Conservation (phyloP, 805 yeast genomes). For the Tetrapisispora pingtungensis region DNA sequence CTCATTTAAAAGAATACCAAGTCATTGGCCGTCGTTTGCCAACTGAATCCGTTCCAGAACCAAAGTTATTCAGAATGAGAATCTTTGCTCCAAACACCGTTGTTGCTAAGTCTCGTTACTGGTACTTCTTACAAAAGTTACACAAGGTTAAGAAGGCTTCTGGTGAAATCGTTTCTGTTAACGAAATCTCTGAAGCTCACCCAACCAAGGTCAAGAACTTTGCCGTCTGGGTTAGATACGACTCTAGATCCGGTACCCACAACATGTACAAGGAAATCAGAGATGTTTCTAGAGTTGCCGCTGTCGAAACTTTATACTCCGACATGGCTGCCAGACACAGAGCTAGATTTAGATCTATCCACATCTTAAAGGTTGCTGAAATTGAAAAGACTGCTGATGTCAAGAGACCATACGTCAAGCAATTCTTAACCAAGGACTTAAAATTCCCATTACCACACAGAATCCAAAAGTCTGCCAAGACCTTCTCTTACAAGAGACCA, state of each 20-base stretch:
- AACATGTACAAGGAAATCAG: conserved; percentile 99
- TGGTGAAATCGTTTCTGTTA: conserved; percentile 96
- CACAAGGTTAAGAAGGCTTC: conserved; percentile 99
- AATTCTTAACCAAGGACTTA: conserved; percentile 88
- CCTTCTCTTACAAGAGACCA: conserved; percentile 90
- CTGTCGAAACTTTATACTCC: conserved; percentile 96
- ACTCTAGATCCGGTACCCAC: conserved; percentile 99
- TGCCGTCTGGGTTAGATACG: conserved; percentile 99
- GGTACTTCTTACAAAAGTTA: conserved; percentile 99
- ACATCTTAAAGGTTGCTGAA: conserved; percentile 98
- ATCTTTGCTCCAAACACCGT: conserved; percentile 30
- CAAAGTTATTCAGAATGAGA: conserved; percentile 99
- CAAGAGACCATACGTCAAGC: conserved; percentile 98
- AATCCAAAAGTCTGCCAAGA: conserved; percentile 78
- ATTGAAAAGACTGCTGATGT: conserved; percentile 95
- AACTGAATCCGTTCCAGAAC: conserved; percentile 97
- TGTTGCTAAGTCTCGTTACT: conserved; percentile 70
- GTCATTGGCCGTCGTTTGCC: conserved; percentile 99
- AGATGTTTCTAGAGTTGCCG: conserved; percentile 98
- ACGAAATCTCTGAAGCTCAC: conserved; percentile 84
- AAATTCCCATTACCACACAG: conserved; percentile 99
- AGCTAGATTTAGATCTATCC: conserved; percentile 99
- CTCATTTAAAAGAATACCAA: conserved; percentile 98
- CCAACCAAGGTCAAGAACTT: conserved; percentile 99
- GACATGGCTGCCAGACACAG: conserved; percentile 99